Conservation (phyloP, 768 basidiomycete species). For the Peribolospora baueri region DNA sequence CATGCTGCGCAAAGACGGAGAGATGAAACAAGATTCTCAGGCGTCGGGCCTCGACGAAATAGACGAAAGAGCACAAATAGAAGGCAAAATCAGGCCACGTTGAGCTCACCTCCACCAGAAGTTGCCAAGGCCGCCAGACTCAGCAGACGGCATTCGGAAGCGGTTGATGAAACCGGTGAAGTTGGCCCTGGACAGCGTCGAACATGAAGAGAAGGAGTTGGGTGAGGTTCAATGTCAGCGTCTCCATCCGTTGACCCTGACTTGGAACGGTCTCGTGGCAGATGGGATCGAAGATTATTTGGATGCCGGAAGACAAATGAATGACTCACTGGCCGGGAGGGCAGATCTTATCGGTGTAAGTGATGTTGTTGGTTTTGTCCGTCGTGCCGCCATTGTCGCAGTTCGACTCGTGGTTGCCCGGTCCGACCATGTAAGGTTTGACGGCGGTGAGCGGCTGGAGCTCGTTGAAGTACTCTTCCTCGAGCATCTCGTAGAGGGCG, state of each 20-base stretch:
- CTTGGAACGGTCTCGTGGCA: neutral
- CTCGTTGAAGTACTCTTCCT: slow-evolving; percentile 11
- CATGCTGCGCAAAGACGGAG: no score
- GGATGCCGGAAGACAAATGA: neutral
- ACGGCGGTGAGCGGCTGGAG: slow-evolving; percentile 8
- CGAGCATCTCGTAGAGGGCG: slow-evolving; percentile 4
- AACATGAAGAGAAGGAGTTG: slow-evolving; percentile 4
- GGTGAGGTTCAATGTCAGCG: neutral
- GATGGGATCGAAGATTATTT: neutral
- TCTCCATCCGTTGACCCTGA: neutral
- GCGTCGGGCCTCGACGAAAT: neutral
- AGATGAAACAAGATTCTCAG: no score
- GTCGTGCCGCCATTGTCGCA: slow-evolving; percentile 7
- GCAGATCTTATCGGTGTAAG: slow-evolving; percentile 4
- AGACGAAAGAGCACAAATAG: neutral
- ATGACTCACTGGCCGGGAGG: slow-evolving; percentile 1
- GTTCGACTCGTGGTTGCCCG: slow-evolving; percentile 16
- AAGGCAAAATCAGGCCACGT: neutral
- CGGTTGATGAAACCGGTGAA: slow-evolving; percentile 11
- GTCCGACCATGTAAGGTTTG: slow-evolving; percentile 15
- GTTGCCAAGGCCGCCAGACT: slow-evolving; percentile 9
- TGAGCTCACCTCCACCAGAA: slow-evolving; percentile 13
- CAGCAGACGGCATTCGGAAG: slow-evolving; percentile 11
- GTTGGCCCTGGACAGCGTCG: slow-evolving; percentile 3
- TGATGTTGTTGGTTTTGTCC: slow-evolving; percentile 1